These are phyloP conservation scores for Circinella umbellata DNA, from an alignment of 371 early-diverging fungal genomes.

Conservation along the genomic window DNA sequence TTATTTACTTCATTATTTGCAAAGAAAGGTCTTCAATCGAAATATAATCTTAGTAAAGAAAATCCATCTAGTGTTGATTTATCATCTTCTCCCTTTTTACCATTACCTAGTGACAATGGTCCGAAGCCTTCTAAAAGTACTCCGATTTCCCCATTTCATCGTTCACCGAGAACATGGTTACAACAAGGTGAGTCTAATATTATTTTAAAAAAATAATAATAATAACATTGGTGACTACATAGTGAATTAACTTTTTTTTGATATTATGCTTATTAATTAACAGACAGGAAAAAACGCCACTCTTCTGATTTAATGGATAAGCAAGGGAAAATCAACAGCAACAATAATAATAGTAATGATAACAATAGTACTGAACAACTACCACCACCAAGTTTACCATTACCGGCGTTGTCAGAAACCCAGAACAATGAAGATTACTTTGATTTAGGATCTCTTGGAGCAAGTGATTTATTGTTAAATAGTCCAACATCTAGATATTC, in stretches of 20 bases:
- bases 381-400: slow-evolving; percentile 16
- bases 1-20: slow-evolving; percentile 28
- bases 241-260: background rate
- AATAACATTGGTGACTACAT: background rate
- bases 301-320: slow-evolving; percentile 17
- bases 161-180: slow-evolving; percentile 17
- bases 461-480: slow-evolving; percentile 13
- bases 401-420: slow-evolving; percentile 5
- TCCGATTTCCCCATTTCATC: slow-evolving; percentile 22
- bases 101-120: background rate
- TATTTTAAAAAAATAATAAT: background rate
- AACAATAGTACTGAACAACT: background rate
- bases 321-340: background rate
- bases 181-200: slow-evolving; percentile 14
- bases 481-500: slow-evolving; percentile 6
- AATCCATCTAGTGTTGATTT: slow-evolving; percentile 16
- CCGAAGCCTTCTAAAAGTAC: slow-evolving; percentile 31
- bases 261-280: background rate
- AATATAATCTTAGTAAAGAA: slow-evolving; percentile 4
- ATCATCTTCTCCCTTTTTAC: background rate
- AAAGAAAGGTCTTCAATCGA: slow-evolving; percentile 16
- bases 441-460: slow-evolving; percentile 19
- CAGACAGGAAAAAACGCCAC: slow-evolving; percentile 22
- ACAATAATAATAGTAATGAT: too few relatives aligned
- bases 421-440: slow-evolving; percentile 24